Evolutionary conservation across 1,284 basidiomycete species (phyloP).

Genomic region (Pseudozyma pruni): DNA sequence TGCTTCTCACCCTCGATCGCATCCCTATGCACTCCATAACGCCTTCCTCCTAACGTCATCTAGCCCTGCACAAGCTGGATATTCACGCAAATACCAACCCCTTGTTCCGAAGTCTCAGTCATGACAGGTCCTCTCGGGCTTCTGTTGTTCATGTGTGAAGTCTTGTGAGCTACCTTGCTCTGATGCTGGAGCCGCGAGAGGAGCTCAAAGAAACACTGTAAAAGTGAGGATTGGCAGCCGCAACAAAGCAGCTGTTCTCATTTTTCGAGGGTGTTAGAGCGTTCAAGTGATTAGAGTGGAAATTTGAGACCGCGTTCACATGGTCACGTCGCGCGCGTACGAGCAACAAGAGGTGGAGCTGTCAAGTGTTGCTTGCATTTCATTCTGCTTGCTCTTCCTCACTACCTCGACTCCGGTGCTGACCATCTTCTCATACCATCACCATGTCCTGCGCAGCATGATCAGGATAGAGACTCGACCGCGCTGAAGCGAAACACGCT

Average conservation of each 20-base stretch:
- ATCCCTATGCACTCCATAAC: not conserved
- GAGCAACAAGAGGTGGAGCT: conserved; percentile 6
- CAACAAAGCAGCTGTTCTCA: not conserved
- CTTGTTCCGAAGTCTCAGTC: conserved; percentile 4
- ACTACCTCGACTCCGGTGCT: too few relatives aligned
- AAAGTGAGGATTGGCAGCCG: too few relatives aligned
- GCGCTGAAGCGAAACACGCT: too few relatives aligned
- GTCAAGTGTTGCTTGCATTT: conserved; percentile 9
- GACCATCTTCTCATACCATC: too few relatives aligned
- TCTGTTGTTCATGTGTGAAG: too few relatives aligned
- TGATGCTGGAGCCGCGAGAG: too few relatives aligned
- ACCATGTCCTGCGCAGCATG: too few relatives aligned
- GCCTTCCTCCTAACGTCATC: conserved; percentile 7
- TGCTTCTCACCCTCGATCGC: conserved; percentile 11
- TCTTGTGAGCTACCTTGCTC: too few relatives aligned
- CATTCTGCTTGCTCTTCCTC: not conserved
- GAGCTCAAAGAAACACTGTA: too few relatives aligned
- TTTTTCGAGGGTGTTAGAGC: conserved; percentile 1
- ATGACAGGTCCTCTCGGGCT: conserved; percentile 1
- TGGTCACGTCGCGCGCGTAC: conserved; percentile 23
- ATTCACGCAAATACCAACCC: conserved; percentile 18
- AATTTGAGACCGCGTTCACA: conserved; percentile 2
- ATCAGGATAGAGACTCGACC: too few relatives aligned
- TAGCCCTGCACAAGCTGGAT: conserved; percentile 15
- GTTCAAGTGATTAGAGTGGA: too few relatives aligned